Evolutionary conservation across 2,329 filamentous ascomycete species (phyloP).

Genomic region (Xylariales sp.): DNA sequence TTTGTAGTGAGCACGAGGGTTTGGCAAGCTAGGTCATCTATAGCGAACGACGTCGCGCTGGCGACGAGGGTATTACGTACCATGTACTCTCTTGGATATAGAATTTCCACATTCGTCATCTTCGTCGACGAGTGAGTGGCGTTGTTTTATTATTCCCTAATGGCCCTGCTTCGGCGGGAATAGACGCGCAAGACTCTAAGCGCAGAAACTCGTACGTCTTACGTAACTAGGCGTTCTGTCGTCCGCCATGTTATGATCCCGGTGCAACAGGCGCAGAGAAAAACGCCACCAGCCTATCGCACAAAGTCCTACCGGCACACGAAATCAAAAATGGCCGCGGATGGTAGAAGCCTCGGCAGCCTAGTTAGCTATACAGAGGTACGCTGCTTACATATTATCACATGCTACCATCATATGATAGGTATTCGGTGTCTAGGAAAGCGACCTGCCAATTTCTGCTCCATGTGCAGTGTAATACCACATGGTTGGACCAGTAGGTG

Average conservation of each 20-base stretch:
- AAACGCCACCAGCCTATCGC: neutral
- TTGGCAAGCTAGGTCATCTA: constrained; percentile 8
- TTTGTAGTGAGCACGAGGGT: neutral
- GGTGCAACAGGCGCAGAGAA: neutral
- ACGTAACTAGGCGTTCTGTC: constrained; percentile 6
- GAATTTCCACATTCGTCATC: constrained; percentile 7
- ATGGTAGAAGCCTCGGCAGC: neutral
- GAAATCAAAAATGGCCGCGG: neutral
- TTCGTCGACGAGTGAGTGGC: neutral
- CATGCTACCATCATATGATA: neutral
- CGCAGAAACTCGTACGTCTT: constrained; percentile 13
- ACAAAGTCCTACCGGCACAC: constrained; percentile 23
- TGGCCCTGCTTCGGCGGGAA: neutral
- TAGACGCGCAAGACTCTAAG: constrained; percentile 21
- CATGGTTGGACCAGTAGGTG: neutral
- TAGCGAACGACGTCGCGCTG: constrained; percentile 3
- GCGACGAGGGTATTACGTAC: constrained; percentile 26
- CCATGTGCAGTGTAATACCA: neutral
- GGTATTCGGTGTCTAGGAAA: neutral
- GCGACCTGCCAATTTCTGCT: neutral
- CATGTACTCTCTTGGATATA: neutral
- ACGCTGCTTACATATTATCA: constrained; percentile 1
- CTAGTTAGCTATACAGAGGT: neutral
- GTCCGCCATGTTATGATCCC: neutral
- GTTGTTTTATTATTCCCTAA: neutral